Base-by-base conservation (phyloP, 257 asterid species). In the Nicotiana noctiflora region DNA sequence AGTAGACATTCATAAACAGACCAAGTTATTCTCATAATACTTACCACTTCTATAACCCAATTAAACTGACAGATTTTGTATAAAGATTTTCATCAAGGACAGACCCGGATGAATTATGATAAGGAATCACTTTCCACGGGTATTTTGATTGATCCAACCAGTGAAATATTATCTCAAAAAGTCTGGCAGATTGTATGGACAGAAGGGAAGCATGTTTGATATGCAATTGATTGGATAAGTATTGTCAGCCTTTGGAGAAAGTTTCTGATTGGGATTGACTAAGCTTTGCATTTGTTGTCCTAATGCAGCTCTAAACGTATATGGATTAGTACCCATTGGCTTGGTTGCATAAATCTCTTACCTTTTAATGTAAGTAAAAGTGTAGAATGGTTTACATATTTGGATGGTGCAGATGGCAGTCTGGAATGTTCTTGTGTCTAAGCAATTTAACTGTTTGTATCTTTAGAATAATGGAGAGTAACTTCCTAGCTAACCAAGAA, bases 231-330 rank as follows among this genome's bases (percentile, higher is more conserved):
- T 44, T 70, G 59, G 77, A 21, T 19, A 68, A 70, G 15, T 70
- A 44, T 44, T 44, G 21, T 21, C 55, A 44, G 34, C 59, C 77
- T 70, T 21, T 70, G 21, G 12, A 70, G 19, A 23, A 44, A 70
- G 34, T 70, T 21, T 70, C 77, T 70, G 77, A 70, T 12, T 44
- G 59, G 34, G 7, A 13, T 70, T 70, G 77, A 70, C 77, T 21
- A 70, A 44, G 31, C 34, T 70, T 12, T 31, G 34, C 4, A 12
- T 11, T 59, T 44, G 12, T 19, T 40, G 32, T 70, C 56, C 76
- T 67, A n/a, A 37, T 67, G 76, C 76, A n/a, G 6, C n/a, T 67
- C 59, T 70, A 44, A 70, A 70, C 77, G 23, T 70, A 44, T 21
- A 13, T 70, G 77, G 21, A 25, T 21, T 44, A 2, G 57, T 70